Percentiles rank a stretch among this genome's conserved stretches.
phyloP scores from a whole-genome alignment of 768 basidiomycete species.

The Trametes punicea region DNA sequence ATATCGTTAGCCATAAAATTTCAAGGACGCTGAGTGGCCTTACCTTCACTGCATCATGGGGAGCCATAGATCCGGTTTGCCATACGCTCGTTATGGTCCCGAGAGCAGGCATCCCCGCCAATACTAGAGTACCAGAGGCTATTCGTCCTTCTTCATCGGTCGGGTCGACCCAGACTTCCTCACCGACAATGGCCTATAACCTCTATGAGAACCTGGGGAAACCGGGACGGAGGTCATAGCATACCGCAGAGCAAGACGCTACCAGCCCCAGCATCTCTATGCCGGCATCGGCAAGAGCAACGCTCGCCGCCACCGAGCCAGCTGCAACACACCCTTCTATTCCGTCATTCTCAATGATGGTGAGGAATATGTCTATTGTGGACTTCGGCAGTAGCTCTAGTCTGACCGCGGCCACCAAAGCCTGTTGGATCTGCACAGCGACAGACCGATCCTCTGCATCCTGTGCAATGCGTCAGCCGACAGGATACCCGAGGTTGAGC shows the following conservation, averaged over 20 bases:
- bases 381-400: constrained; percentile 93
- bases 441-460: constrained; percentile 92
- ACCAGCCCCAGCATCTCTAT: constrained; percentile 90
- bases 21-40: constrained; percentile 25
- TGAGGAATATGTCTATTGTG: constrained; percentile 87
- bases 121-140: constrained; percentile 64
- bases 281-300: constrained; percentile 90
- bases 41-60: constrained; percentile 54
- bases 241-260: constrained; percentile 74
- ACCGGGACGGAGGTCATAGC: constrained; percentile 23
- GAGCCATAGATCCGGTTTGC: constrained; percentile 69
- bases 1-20: not conserved
- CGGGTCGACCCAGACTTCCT: constrained; percentile 78
- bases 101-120: constrained; percentile 88
- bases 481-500: not conserved
- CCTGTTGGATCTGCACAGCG: constrained; percentile 80
- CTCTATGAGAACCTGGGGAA: not conserved
- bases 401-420: constrained; percentile 77
- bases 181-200: constrained; percentile 50
- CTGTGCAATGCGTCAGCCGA: constrained; percentile 38
- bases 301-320: constrained; percentile 82
- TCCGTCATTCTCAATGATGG: constrained; percentile 88
- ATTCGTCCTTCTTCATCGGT: constrained; percentile 58
- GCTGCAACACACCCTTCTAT: constrained; percentile 86
- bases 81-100: constrained; percentile 80